Evolutionary conservation across 2,329 filamentous ascomycete species (phyloP).

Genomic region (Fusarium torreyae): DNA sequence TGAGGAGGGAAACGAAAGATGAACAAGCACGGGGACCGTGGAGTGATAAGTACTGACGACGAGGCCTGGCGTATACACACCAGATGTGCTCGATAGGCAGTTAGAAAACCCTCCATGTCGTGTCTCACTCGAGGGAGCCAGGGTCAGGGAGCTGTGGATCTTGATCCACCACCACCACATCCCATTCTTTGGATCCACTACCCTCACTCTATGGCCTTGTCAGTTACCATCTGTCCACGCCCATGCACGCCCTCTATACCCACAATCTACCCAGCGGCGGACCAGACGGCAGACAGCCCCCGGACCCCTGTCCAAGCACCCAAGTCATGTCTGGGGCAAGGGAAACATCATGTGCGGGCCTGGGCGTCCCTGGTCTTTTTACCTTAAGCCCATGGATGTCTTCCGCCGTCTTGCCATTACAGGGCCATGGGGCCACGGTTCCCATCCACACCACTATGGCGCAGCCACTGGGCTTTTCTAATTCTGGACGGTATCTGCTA

Average conservation of each 20-base stretch:
- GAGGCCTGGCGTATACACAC: slow-evolving; percentile 54
- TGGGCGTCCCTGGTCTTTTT: slow-evolving; percentile 36
- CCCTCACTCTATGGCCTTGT: slow-evolving; percentile 36
- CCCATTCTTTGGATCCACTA: slow-evolving; percentile 46
- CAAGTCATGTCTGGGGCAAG: slow-evolving; percentile 51
- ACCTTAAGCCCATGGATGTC: slow-evolving; percentile 39
- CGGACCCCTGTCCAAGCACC: slow-evolving; percentile 45
- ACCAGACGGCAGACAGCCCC: slow-evolving; percentile 51
- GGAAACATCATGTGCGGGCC: slow-evolving; percentile 50
- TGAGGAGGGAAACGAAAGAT: slow-evolving; percentile 53
- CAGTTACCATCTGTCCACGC: slow-evolving; percentile 32
- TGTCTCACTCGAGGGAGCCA: slow-evolving; percentile 66
- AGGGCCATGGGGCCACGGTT: slow-evolving; percentile 38
- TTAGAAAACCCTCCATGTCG: slow-evolving; percentile 56
- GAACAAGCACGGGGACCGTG: slow-evolving; percentile 61
- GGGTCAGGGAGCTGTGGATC: slow-evolving; percentile 55
- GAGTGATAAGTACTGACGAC: slow-evolving; percentile 65
- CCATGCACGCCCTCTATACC: slow-evolving; percentile 28
- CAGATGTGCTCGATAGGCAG: slow-evolving; percentile 50
- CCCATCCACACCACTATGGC: slow-evolving; percentile 52
- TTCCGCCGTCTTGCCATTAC: slow-evolving; percentile 40
- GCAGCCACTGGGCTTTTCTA: slow-evolving; percentile 55
- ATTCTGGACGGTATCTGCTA: slow-evolving; percentile 52
- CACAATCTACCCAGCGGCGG: slow-evolving; percentile 43
- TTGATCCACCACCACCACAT: slow-evolving; percentile 48